Evolutionary conservation across 140 eudicot genomes (phyloP), one percentile per base, ranked within the genome.

Genomic region (Bidens hawaiensis): DNA sequence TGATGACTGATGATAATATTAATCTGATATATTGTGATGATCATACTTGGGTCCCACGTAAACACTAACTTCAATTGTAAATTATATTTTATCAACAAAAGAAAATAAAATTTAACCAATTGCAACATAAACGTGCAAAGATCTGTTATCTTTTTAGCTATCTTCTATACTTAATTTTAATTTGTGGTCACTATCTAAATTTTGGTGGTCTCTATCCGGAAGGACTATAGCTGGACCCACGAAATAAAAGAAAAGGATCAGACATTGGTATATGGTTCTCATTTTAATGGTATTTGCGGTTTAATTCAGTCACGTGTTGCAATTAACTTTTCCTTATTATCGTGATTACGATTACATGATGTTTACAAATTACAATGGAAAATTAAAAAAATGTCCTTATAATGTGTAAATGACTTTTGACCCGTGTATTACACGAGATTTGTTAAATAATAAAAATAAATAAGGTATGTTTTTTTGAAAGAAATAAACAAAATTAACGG

Each of bases 201-300:
- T n/a, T 52, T 23, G 57, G 34, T 52, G 34, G 59, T 52, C 34
- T 24, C 9, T 52, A 52, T 52, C 59, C 25, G 25, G 10, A 51
- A 51, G 10, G 33, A 51, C 59, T 13, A 52, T 30, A 27, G 42
- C 24, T 55, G 62, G 42, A 28, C 19, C 33, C 25, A 27, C n/a
- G 25, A 15, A n/a, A 27, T 25, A 5, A 53, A 53, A 53, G 15
- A 10, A 28, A 55, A 55, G 4, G 25, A 55, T 28, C 25, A 6
- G 61, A 26, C 61, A 14, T 54, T 54, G 61, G 40, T 54, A 54
- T 54, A 54, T 54, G 38, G 61, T 54, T 54, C 14, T 54, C 41
- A 54, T 54, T 54, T 27, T 27, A 11, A 11, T 25, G 38, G 28
- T 23, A 22, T 21, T 21, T 3, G 6, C 13, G 21, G 21, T 49